Evolutionary conservation across 1,139 yeast species (phyloP).

Genomic region (Candida smagusa): DNA sequence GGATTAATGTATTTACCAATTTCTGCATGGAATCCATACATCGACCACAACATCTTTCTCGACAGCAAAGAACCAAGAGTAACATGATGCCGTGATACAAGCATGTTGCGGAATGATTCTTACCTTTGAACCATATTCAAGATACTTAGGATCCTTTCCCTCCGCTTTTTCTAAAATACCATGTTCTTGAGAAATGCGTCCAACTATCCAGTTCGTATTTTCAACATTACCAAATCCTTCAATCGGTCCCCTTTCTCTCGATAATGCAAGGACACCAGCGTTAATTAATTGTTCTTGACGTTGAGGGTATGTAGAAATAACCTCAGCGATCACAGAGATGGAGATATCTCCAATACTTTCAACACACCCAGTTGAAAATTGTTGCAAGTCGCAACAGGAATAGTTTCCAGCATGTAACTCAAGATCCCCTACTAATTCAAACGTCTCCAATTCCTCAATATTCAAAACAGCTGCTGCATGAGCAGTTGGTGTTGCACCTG

Average conservation of each 20-base stretch:
- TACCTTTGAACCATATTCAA: slow-evolving; percentile 55
- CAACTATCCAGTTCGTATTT: slow-evolving; percentile 51
- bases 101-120: slow-evolving; percentile 67
- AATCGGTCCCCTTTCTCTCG: slow-evolving; percentile 56
- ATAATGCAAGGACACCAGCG: slow-evolving; percentile 70
- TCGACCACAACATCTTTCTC: slow-evolving; percentile 55
- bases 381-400: slow-evolving; percentile 71
- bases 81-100: slow-evolving; percentile 69
- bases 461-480: slow-evolving; percentile 49
- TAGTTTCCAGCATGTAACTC: slow-evolving; percentile 83
- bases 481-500: slow-evolving; percentile 83
- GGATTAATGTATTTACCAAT: slow-evolving; percentile 27
- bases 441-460: slow-evolving; percentile 15
- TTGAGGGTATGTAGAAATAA: slow-evolving; percentile 54
- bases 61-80: slow-evolving; percentile 55
- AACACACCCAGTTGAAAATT: slow-evolving; percentile 64
- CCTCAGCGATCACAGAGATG: slow-evolving; percentile 58
- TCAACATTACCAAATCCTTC: slow-evolving; percentile 49
- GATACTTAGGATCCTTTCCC: slow-evolving; percentile 25
- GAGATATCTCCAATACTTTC: slow-evolving; percentile 44
- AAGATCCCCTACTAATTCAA: slow-evolving; percentile 43
- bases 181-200: slow-evolving; percentile 62
- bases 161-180: slow-evolving; percentile 49
- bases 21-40: slow-evolving; percentile 71
- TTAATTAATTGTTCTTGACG: slow-evolving; percentile 66